phyloP scores from a whole-genome alignment of 164 flowering plant species.

The Piper longum region DNA sequence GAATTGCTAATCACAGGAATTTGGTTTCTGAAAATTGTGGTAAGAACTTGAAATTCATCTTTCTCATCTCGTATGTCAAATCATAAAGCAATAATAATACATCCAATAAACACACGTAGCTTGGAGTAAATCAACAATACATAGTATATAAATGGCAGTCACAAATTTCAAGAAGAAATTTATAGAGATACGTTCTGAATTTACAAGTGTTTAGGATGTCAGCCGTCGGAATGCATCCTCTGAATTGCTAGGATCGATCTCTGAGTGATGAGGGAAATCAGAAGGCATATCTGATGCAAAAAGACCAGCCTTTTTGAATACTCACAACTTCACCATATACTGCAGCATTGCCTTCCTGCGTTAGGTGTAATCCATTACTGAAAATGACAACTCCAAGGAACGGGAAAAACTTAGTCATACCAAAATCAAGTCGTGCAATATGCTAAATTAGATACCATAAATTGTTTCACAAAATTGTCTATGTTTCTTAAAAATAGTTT shows the following conservation, averaged over 20 bases:
- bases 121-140: too few relatives aligned
- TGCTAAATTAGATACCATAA: background rate
- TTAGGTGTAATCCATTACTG: slow-evolving; percentile 86
- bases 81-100: too few relatives aligned
- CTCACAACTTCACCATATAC: slow-evolving; percentile 44
- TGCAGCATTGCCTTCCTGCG: slow-evolving; percentile 56
- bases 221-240: slow-evolving; percentile 35
- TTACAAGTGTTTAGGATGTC: slow-evolving; percentile 3
- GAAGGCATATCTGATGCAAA: slow-evolving; percentile 46
- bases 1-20: too few relatives aligned
- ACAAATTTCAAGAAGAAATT: too few relatives aligned
- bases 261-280: slow-evolving; percentile 77
- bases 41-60: too few relatives aligned
- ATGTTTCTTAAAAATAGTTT: too few relatives aligned
- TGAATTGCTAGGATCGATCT: slow-evolving; percentile 47
- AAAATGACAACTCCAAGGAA: background rate
- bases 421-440: background rate
- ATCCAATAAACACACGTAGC: too few relatives aligned
- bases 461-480: too few relatives aligned
- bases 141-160: too few relatives aligned
- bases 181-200: too few relatives aligned
- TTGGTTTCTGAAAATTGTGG: too few relatives aligned
- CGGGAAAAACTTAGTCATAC: background rate
- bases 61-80: too few relatives aligned
- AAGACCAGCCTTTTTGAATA: slow-evolving; percentile 36